Conservation (phyloP, 2,329 filamentous ascomycete species). For the Phyllosticta citribraziliensis region DNA sequence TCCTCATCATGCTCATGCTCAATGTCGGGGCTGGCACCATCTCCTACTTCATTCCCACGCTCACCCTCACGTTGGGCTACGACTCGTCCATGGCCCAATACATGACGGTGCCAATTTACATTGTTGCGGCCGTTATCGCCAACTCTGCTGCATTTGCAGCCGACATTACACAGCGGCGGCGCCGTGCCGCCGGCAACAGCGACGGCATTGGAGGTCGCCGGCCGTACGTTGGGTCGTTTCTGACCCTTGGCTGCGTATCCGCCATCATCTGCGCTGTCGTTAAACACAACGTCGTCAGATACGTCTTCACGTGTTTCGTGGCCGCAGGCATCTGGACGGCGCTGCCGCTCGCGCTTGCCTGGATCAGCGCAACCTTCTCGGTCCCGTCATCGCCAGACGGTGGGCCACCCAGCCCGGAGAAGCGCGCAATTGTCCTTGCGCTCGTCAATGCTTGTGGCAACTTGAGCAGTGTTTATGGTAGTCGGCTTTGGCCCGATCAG, state of each 20-base stretch:
- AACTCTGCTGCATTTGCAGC: slow-evolving; percentile 1
- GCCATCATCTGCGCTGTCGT: slow-evolving; percentile 27
- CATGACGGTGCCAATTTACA: slow-evolving; percentile 38
- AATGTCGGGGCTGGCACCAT: slow-evolving; percentile 11
- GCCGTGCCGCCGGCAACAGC: not conserved
- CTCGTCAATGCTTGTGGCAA: slow-evolving; percentile 32
- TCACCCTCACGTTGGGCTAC: slow-evolving; percentile 57
- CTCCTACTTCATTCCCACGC: slow-evolving; percentile 40
- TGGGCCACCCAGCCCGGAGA: slow-evolving; percentile 31
- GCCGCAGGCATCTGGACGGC: slow-evolving; percentile 43
- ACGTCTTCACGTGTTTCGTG: slow-evolving; percentile 32
- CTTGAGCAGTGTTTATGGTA: slow-evolving; percentile 1
- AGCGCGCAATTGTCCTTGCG: slow-evolving; percentile 46
- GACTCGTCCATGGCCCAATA: slow-evolving; percentile 50
- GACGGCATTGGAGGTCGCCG: slow-evolving; percentile 3
- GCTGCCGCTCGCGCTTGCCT: slow-evolving; percentile 47
- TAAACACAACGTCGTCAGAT: slow-evolving; percentile 23
- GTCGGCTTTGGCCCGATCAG: slow-evolving; percentile 39
- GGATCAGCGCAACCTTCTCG: slow-evolving; percentile 52
- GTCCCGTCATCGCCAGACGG: slow-evolving; percentile 30
- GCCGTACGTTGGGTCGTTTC: slow-evolving; percentile 2
- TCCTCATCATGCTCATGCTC: slow-evolving; percentile 10
- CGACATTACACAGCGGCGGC: not conserved
- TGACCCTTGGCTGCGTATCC: not conserved
- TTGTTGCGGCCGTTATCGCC: slow-evolving; percentile 7